These are phyloP conservation scores for Pythium aquatile DNA, from an alignment of 352 stramenopile genomes.

Conservation along the genomic window DNA sequence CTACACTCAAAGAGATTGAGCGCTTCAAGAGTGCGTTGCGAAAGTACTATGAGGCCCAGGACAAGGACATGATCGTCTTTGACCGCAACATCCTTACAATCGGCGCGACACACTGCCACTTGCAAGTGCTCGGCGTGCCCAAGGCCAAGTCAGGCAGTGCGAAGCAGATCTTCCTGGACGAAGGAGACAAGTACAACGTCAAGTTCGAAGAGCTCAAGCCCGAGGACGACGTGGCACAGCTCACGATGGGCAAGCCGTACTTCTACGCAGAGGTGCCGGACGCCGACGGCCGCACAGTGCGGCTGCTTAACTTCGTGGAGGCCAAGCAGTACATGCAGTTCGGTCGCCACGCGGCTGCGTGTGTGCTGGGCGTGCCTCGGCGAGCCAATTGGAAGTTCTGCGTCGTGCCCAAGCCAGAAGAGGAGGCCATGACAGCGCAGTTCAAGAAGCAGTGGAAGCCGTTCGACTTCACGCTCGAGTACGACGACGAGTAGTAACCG, in stretches of 20 bases:
- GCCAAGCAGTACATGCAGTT: conserved; percentile 86
- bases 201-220: conserved; percentile 50
- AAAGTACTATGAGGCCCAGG: conserved; percentile 58
- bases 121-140: conserved; percentile 71
- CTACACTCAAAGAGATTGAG: conserved; percentile 52
- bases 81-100: conserved; percentile 78
- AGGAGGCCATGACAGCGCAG: conserved; percentile 57
- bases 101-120: conserved; percentile 69
- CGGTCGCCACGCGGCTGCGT: conserved; percentile 61
- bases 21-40: conserved; percentile 62
- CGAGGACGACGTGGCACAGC: conserved; percentile 36
- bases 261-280: conserved; percentile 68
- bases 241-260: conserved; percentile 51
- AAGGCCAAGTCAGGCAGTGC: conserved; percentile 37
- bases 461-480: conserved; percentile 72
- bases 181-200: conserved; percentile 76
- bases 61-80: conserved; percentile 73
- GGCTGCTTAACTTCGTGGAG: conserved; percentile 62
- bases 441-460: conserved; percentile 66
- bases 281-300: conserved; percentile 32
- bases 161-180: conserved; percentile 49
- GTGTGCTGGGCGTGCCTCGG: conserved; percentile 58
- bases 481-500: conserved; percentile 27
- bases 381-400: conserved; percentile 84
- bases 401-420: conserved; percentile 68